Evolutionary conservation across 2,329 filamentous ascomycete genomes (phyloP).

Genomic region (Colletotrichum noveboracense): DNA sequence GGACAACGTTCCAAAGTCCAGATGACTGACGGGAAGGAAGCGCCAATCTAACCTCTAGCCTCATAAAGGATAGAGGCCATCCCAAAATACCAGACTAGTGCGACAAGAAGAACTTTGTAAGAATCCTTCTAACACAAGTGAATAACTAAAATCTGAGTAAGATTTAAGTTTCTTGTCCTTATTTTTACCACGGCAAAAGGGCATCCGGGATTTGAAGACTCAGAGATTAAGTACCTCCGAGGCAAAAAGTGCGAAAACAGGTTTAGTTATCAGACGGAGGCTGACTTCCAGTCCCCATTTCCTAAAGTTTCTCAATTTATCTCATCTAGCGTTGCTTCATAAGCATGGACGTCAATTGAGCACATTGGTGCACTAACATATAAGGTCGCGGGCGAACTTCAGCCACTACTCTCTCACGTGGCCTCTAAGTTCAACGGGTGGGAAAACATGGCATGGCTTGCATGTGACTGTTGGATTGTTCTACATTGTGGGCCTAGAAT

Average conservation of each 20-base stretch:
- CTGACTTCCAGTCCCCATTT: no score
- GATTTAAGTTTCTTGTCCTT: background rate
- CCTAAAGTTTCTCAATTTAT: no score
- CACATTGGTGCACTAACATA: no score
- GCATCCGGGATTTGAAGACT: no score
- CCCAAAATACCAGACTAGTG: background rate
- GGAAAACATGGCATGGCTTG: background rate
- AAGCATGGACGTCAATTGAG: no score
- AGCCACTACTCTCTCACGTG: background rate
- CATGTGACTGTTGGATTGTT: background rate
- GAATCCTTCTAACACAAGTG: background rate
- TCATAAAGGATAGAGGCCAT: background rate
- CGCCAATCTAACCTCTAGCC: background rate
- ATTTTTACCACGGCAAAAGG: background rate
- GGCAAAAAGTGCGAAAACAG: no score
- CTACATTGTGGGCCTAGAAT: background rate
- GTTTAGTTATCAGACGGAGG: no score
- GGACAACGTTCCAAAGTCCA: background rate
- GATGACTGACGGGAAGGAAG: background rate
- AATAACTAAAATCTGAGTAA: background rate
- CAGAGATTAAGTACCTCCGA: no score
- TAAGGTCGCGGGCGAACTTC: background rate
- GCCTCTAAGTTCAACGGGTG: fast-evolving
- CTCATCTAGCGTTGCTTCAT: no score
- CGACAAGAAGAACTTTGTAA: background rate